phyloP scores from a whole-genome alignment of 108 stramenopile genomes.

The Stephanodiscus triporus region DNA sequence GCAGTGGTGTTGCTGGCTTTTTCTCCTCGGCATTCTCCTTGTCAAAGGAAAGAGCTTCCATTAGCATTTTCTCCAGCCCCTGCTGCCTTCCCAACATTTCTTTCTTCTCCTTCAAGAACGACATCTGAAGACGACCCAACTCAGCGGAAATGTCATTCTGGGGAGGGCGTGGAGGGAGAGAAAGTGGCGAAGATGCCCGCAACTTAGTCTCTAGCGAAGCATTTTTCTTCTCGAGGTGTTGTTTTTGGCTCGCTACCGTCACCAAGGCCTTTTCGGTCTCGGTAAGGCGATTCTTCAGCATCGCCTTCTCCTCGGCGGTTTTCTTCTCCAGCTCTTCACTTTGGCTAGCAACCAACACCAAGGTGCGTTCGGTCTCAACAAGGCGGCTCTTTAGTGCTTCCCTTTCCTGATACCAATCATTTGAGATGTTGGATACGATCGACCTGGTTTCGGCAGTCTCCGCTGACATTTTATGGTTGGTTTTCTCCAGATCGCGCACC shows the following conservation, averaged over 20 bases:
- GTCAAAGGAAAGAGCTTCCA: not conserved
- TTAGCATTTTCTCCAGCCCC: not conserved
- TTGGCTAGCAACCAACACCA: conserved; percentile 1
- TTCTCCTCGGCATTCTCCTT: not conserved
- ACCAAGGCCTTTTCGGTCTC: not conserved
- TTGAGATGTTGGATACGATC: not conserved
- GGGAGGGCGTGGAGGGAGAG: not conserved
- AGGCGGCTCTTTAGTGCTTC: not conserved
- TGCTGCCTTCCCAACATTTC: not conserved
- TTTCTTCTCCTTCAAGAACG: conserved; percentile 6
- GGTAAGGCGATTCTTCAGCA: not conserved
- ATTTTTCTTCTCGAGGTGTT: not conserved
- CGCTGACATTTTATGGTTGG: not conserved
- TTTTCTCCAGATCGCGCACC: not conserved
- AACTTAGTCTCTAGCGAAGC: not conserved
- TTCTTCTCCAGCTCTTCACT: not conserved
- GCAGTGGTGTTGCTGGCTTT: not conserved
- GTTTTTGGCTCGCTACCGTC: not conserved
- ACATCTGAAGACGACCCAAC: not conserved
- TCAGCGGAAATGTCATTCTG: not conserved
- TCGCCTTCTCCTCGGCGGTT: not conserved
- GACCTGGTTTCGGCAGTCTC: not conserved
- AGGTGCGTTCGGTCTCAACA: not conserved
- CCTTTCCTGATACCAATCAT: not conserved
- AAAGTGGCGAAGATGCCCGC: not conserved